Evolutionary conservation across 139 green algal species (phyloP).

Genomic region (Eudorina sp.): DNA sequence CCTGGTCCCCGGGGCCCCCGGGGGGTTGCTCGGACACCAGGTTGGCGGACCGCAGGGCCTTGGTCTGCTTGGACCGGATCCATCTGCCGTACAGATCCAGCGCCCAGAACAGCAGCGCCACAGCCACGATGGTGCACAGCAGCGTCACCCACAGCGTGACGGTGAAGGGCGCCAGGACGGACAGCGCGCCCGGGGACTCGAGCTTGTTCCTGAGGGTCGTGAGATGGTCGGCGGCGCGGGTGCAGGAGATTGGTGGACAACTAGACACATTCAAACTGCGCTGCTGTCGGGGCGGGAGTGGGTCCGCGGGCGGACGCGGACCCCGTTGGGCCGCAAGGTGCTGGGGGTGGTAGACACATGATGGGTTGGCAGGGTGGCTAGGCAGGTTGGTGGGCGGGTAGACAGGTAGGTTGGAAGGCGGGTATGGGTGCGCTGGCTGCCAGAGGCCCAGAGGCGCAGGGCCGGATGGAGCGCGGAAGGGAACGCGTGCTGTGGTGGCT

Average conservation of each 20-base stretch:
- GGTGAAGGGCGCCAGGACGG: conserved; percentile 22
- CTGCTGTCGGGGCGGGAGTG: not conserved
- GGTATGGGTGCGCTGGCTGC: too few relatives aligned
- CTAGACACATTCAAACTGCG: too few relatives aligned
- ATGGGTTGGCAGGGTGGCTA: too few relatives aligned
- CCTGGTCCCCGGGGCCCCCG: not conserved
- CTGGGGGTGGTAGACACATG: too few relatives aligned
- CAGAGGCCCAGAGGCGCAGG: too few relatives aligned
- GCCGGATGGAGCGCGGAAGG: too few relatives aligned
- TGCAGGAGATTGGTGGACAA: too few relatives aligned
- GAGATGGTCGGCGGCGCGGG: not conserved
- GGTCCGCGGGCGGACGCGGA: not conserved
- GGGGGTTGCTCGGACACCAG: not conserved
- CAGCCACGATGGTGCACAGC: conserved; percentile 11
- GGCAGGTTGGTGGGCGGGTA: too few relatives aligned
- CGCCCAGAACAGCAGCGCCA: conserved; percentile 18
- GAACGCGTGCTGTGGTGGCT: too few relatives aligned
- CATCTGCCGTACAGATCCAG: conserved; percentile 35
- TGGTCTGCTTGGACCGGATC: conserved; percentile 2
- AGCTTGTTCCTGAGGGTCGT: not conserved
- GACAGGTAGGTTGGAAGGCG: too few relatives aligned
- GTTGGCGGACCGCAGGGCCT: not conserved
- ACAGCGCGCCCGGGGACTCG: not conserved
- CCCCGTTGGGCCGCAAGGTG: too few relatives aligned
- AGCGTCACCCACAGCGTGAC: conserved; percentile 23